A percentile compares a stretch with the other conserved stretches of the same genome.
phyloP scores from a whole-genome alignment of 2,329 filamentous ascomycete genomes.

The Ophiostoma novo-ulmi region DNA sequence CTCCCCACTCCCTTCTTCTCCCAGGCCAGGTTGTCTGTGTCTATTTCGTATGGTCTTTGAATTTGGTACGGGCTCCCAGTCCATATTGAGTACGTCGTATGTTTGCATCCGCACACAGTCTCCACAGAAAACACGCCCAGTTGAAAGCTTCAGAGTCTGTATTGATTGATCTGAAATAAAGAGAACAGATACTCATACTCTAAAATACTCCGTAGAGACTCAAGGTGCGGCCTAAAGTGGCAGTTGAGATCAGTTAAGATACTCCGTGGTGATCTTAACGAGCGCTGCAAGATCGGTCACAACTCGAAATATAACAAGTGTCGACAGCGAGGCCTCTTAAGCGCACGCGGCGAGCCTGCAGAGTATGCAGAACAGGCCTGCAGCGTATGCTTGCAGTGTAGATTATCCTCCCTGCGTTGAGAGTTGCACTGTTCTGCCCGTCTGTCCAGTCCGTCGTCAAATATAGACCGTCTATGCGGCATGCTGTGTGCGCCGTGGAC shows the following conservation, averaged over 20 bases:
- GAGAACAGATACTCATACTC: not conserved
- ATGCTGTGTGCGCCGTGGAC: not conserved
- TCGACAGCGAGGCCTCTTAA: conserved; percentile 7
- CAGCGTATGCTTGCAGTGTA: not conserved
- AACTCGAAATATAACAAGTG: conserved; percentile 6
- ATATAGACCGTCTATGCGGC: conserved; percentile 4
- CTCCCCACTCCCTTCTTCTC: conserved; percentile 11
- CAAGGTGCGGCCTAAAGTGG: too few species aligned
- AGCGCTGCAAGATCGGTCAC: conserved; percentile 7
- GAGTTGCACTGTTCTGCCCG: not conserved
- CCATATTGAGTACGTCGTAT: not conserved
- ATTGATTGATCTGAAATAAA: not conserved
- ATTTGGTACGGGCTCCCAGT: not conserved
- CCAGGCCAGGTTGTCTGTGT: not conserved
- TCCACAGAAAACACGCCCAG: not conserved
- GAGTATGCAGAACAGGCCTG: not conserved
- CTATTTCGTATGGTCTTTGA: not conserved
- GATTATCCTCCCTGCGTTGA: not conserved
- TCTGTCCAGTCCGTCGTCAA: not conserved
- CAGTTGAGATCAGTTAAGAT: not conserved
- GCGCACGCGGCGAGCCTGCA: not conserved
- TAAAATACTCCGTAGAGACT: not conserved
- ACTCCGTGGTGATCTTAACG: conserved; percentile 9
- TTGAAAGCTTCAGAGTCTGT: not conserved
- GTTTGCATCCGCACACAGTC: not conserved